phyloP scores from a whole-genome alignment of 371 early-diverging fungal species.

The Umbelopsis sp. region DNA sequence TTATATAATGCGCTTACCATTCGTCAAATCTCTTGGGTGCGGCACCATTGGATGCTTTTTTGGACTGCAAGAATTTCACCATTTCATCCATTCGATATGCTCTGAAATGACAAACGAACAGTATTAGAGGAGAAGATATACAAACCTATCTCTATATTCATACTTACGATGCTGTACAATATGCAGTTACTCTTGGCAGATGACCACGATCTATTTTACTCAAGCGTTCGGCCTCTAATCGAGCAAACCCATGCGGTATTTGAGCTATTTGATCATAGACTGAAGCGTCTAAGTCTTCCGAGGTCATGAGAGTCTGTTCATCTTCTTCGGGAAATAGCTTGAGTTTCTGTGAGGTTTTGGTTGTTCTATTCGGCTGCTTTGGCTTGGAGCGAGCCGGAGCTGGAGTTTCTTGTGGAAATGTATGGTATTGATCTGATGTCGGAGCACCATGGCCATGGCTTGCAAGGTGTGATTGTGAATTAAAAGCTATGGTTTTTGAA shows the following conservation, averaged over 20 bases:
- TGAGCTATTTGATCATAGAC: conserved; percentile 54
- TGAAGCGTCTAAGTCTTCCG: conserved; percentile 30
- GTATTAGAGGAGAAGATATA: background rate
- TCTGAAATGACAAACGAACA: conserved; percentile 24
- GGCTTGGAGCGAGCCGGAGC: conserved; percentile 25
- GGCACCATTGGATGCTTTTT: conserved; percentile 41
- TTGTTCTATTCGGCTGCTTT: conserved; percentile 77
- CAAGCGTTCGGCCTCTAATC: conserved; percentile 50
- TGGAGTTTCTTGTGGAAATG: conserved; percentile 12
- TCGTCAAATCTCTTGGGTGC: conserved; percentile 54
- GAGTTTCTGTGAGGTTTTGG: conserved; percentile 92
- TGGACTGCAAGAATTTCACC: conserved; percentile 57
- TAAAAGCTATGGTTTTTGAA: conserved; percentile 12
- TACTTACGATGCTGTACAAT: conserved; percentile 79
- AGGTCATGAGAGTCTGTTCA: conserved; percentile 37
- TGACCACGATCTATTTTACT: conserved; percentile 50
- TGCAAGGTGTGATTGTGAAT: conserved; percentile 14
- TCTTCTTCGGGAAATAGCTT: conserved; percentile 88
- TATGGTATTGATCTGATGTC: conserved; percentile 5
- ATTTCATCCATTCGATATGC: conserved; percentile 67
- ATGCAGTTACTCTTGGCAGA: conserved; percentile 82
- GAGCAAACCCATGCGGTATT: conserved; percentile 50
- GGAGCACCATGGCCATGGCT: background rate
- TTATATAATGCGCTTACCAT: conserved; percentile 30
- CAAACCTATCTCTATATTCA: background rate